Evolutionary conservation across 768 basidiomycete genomes (phyloP).

Genomic region (Suillus subaureus): DNA sequence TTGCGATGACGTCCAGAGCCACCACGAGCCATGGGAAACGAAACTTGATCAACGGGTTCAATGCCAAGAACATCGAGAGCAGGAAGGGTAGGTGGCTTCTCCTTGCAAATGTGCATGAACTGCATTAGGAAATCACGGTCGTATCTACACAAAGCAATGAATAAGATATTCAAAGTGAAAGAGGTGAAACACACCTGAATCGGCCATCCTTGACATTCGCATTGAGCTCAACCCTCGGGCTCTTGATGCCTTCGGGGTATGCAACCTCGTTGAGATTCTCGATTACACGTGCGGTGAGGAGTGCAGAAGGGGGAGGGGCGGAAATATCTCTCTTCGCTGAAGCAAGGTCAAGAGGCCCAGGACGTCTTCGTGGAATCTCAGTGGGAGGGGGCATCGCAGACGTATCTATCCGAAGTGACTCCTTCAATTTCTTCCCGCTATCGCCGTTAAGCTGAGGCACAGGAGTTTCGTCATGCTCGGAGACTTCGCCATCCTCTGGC

Average conservation of each 20-base stretch:
- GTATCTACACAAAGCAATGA: constrained; percentile 57
- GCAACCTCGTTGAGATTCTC: constrained; percentile 74
- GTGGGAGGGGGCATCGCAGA: constrained; percentile 42
- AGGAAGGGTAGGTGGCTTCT: constrained; percentile 90
- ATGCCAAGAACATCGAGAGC: constrained; percentile 90
- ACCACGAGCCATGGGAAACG: constrained; percentile 56
- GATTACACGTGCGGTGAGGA: constrained; percentile 84
- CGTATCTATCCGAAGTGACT: constrained; percentile 68
- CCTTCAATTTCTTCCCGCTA: constrained; percentile 49
- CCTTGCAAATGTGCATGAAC: constrained; percentile 93
- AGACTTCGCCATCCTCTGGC: constrained; percentile 40
- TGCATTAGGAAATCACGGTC: constrained; percentile 97
- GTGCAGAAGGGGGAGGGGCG: constrained; percentile 49
- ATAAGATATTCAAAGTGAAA: not conserved
- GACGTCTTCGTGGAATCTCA: constrained; percentile 50
- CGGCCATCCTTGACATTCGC: constrained; percentile 82
- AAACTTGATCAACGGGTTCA: constrained; percentile 66
- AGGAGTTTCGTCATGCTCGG: constrained; percentile 33
- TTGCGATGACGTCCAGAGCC: constrained; percentile 65
- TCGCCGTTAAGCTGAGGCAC: constrained; percentile 36
- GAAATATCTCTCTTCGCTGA: constrained; percentile 44
- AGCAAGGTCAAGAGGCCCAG: constrained; percentile 74
- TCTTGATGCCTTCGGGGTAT: constrained; percentile 83
- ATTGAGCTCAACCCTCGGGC: constrained; percentile 86
- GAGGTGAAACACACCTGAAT: constrained; percentile 60